These are phyloP conservation scores for Misopates orontium DNA, from an alignment of 257 asterid genomes.

Conservation along the genomic window DNA sequence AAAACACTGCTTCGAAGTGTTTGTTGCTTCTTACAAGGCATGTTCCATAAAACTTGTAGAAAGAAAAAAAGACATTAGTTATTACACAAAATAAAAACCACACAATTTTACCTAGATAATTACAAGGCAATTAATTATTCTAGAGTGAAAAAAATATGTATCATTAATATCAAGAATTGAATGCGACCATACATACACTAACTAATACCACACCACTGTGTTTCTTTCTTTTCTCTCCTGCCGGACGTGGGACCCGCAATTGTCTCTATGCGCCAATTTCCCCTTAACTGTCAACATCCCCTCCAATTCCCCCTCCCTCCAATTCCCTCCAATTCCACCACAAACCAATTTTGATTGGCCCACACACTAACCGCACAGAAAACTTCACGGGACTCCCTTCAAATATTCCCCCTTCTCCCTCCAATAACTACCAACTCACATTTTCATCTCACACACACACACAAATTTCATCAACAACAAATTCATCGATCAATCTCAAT, in stretches of 20 bases:
- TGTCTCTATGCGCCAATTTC: neutral
- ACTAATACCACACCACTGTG: neutral
- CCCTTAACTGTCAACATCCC: conserved; percentile 1
- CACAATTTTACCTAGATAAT: too few species aligned
- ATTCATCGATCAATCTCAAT: too few species aligned
- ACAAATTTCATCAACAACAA: neutral
- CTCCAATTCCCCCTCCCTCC: neutral
- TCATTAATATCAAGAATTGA: too few species aligned
- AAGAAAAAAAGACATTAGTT: too few species aligned
- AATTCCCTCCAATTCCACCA: conserved; percentile 17
- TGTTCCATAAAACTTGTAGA: too few species aligned
- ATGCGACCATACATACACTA: too few species aligned
- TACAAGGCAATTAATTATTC: too few species aligned
- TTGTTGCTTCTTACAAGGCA: too few species aligned
- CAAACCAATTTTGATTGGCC: neutral
- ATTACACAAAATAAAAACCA: too few species aligned
- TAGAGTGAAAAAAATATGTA: too few species aligned
- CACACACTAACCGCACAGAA: conserved; percentile 1
- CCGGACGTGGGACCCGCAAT: neutral
- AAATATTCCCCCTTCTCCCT: conserved; percentile 22
- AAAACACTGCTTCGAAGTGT: too few species aligned
- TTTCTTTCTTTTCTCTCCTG: neutral
- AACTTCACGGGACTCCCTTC: conserved; percentile 28
- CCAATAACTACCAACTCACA: conserved; percentile 24
- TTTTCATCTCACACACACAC: conserved; percentile 13